Evolutionary conservation across 495 filamentous ascomycete genomes (phyloP).

Genomic region (Lepidopterella palustris): DNA sequence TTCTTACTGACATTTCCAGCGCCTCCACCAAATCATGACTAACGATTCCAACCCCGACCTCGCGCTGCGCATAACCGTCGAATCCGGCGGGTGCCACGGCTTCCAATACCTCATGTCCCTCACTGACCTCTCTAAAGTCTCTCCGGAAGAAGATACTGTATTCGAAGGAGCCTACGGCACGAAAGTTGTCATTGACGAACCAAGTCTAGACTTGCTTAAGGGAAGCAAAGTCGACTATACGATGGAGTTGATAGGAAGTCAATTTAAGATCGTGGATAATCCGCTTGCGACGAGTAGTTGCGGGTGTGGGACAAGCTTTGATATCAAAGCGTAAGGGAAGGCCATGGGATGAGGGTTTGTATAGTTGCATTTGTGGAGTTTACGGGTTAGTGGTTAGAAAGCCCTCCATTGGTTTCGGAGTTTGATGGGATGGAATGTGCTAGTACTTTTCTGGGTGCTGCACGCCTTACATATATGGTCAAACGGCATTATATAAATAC

Average conservation of each 20-base stretch:
- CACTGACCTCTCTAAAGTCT: slow-evolving; percentile 51
- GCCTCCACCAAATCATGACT: slow-evolving; percentile 62
- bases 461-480: too few species aligned
- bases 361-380: too few species aligned
- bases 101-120: slow-evolving; percentile 96
- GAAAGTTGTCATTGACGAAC: slow-evolving; percentile 82
- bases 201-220: slow-evolving; percentile 80
- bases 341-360: too few species aligned
- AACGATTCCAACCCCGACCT: slow-evolving; percentile 75
- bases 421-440: too few species aligned
- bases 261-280: slow-evolving; percentile 95
- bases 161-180: slow-evolving; percentile 54
- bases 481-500: too few species aligned
- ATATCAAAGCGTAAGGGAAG: slow-evolving; percentile 64
- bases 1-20: slow-evolving; percentile 35
- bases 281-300: slow-evolving; percentile 87
- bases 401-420: too few species aligned
- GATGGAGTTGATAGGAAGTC: slow-evolving; percentile 93
- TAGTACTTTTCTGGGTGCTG: too few species aligned
- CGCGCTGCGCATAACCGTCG: slow-evolving; percentile 82
- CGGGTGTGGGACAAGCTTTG: slow-evolving; percentile 97
- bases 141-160: slow-evolving; percentile 61
- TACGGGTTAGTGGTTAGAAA: too few species aligned
- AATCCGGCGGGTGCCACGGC: slow-evolving; percentile 90
- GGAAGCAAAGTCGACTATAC: slow-evolving; percentile 94